phyloP scores from a whole-genome alignment of 306 rosid genomes.

The Glycine tomentella region DNA sequence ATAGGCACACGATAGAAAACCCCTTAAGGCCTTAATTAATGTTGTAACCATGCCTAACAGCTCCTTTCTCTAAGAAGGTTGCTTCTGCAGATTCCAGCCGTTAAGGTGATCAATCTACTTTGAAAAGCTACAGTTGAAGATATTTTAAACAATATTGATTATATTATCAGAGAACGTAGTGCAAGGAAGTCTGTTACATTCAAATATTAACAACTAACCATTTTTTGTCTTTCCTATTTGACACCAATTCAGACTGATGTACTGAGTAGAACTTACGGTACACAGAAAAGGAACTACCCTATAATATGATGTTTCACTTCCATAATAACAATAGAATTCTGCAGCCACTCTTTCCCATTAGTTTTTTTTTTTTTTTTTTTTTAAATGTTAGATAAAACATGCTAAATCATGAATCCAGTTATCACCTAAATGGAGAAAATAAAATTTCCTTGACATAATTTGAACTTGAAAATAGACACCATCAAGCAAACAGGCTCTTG shows the following conservation, averaged over 20 bases:
- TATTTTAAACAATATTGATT: conserved; percentile 6
- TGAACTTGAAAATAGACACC: background rate
- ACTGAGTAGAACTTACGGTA: background rate
- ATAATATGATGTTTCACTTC: conserved; percentile 29
- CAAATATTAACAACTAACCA: conserved; percentile 6
- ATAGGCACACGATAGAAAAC: too few species aligned
- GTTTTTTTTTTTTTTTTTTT: background rate
- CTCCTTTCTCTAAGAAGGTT: conserved; percentile 13
- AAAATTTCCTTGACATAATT: background rate
- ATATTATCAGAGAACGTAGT: background rate
- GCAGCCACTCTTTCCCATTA: background rate
- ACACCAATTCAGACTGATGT: conserved; percentile 29
- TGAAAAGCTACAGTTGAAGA: conserved; percentile 17
- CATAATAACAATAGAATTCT: conserved; percentile 8
- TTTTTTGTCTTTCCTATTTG: background rate
- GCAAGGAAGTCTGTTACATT: background rate
- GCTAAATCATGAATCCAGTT: conserved; percentile 7
- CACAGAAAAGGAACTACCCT: conserved; percentile 24
- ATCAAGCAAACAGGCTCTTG: conserved; percentile 26
- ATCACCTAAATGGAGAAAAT: conserved; percentile 28
- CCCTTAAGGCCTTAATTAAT: too few species aligned
- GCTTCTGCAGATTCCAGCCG: conserved; percentile 31
- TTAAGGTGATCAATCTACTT: conserved; percentile 10
- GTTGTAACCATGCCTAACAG: background rate
- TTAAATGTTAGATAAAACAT: conserved; percentile 15